Evolutionary conservation across 768 basidiomycete genomes (phyloP).

Genomic region (Butyriboletus loyo): DNA sequence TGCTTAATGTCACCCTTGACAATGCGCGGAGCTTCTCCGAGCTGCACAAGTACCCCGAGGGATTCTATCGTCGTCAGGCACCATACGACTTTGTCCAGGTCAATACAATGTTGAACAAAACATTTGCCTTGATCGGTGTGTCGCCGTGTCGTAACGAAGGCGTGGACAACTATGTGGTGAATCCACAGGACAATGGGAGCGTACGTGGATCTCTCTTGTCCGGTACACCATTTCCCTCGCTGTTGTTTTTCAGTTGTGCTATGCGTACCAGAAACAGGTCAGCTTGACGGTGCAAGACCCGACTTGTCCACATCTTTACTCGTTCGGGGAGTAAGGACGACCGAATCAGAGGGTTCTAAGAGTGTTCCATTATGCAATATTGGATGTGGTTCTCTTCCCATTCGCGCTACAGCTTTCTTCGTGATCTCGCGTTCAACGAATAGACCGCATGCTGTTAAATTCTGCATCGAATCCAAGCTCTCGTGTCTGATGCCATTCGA

Average conservation of each 20-base stretch:
- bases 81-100: slow-evolving; percentile 11
- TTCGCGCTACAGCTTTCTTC: not conserved
- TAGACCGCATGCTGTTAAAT: not conserved
- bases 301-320: slow-evolving; percentile 14
- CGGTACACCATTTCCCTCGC: not conserved
- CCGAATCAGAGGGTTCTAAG: not conserved
- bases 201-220: slow-evolving; percentile 5
- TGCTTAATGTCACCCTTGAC: no score
- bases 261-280: slow-evolving; percentile 17
- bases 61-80: slow-evolving; percentile 16
- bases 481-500: no score
- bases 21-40: no score
- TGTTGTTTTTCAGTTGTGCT: slow-evolving; percentile 16
- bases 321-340: slow-evolving; percentile 7
- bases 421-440: not conserved
- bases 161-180: slow-evolving; percentile 13
- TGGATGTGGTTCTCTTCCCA: not conserved
- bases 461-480: no score
- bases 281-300: slow-evolving; percentile 11
- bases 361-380: no score
- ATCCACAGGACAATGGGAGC: slow-evolving; percentile 12
- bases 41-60: no score
- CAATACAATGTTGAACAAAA: not conserved
- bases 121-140: slow-evolving; percentile 2
- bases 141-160: slow-evolving; percentile 18